Evolutionary conservation across 495 filamentous ascomycete species (phyloP), one percentile per base, ranked within the genome.

Genomic region (Xylaria palmicola): DNA sequence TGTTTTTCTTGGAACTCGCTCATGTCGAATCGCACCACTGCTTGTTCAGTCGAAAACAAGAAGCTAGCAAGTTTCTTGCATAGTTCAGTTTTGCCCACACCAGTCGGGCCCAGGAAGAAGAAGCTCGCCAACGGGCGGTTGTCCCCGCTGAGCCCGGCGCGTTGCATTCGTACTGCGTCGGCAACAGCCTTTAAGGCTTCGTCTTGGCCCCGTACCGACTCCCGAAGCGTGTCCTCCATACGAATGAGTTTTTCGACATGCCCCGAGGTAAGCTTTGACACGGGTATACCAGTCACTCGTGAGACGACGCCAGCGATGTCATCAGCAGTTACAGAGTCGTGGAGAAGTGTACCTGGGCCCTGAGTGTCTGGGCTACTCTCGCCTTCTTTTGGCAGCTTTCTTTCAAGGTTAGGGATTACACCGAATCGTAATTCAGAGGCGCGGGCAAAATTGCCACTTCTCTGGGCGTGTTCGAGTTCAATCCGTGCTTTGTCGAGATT

Each of bases 1-100:
- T 98, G 93, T 72, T 96, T 97, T 69, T 98, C 94, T 67, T 95
- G 91, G 75, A 97, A 98, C 65, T 98, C 94, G 72, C 86, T 90
- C 93, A 97, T 98, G 74, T 98, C 94, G 71, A 97, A 98, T 45
- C 94, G 81, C 20, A 94, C 85, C 27, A 98, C 93, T 5, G 94
- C 93, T 41, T 82, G 83, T 66, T 96, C 91, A 3, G 91, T 96
- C 0, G 89, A 92, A 74, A 98, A 98, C 22, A 98, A 78, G 80
- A 96, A 97, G 61, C 82, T 81, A 47, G 93, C 94, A 70, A 98
- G 88, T 64, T 92, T 93, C 82, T 98, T 98, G 82, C 92, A 97
- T 5, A 97, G 83, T 65, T 97, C 94, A 1, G 93, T 98, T 74
- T 98, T 98, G 51, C 94, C 94, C 29, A 97, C 93, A 64, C 94